Base-by-base conservation (phyloP, 441 rosid species). In the Arabidopsis hybrid region DNA sequence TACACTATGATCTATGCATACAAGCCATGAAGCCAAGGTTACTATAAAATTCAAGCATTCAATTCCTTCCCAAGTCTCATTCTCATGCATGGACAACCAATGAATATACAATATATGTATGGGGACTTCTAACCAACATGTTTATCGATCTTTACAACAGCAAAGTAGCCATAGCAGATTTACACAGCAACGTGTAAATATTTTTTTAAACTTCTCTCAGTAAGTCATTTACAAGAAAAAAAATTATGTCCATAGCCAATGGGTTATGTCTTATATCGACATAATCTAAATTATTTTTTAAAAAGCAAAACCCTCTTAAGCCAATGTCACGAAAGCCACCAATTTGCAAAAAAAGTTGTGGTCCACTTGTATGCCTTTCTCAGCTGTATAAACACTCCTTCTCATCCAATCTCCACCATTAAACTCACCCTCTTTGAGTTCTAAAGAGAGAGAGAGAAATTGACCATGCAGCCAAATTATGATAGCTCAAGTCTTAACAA, bases 301-400 rank as follows among this genome's bases (percentile, higher is more conserved):
- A 79, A 67, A 82, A 81, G 79, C 70, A 61, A 67, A 67, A 46
- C 71, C 72, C 65, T 59, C 26, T 67, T 70, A 60, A 60, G 69
- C 72, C 72, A 76, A 70, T 79, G 77, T 80, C 68, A 45, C 14
- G 68, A 74, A 56, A 61, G 79, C 78, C 81, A 75, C 78, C 75
- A 74, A 83, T 65, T 81, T 84, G 83, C 81, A 64, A 67, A 79
- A 61, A 31, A 31, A 51, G 35, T 13, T 59, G 64, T 82, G 83
- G 91, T 87, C 79, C 78, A 85, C 82, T 73, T 84, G 65, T 76
- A 75, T 77, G 77, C 77, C 83, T 83, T 80, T 75, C 76, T 67
- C 65, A 53, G 85, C 85, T 87, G 86, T 84, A 84, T 74, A 75
- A 69, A 80, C 77, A 67, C 60, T 42, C 40, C 74, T 65, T 86